Evolutionary conservation across 1,284 basidiomycete genomes (phyloP).

Genomic region (Trametes pubescens): DNA sequence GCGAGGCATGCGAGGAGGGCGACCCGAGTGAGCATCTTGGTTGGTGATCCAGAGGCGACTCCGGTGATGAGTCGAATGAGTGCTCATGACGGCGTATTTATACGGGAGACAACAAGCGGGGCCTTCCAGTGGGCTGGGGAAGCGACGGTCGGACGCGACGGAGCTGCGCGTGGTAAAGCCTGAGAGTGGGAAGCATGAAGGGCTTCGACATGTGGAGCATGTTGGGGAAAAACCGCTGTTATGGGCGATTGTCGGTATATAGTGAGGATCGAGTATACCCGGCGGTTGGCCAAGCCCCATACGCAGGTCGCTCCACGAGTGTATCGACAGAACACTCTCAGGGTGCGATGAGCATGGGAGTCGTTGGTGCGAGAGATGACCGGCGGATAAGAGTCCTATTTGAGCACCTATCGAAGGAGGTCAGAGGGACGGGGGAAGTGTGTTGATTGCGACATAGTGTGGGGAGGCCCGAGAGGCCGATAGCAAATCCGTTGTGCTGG

Average conservation of each 20-base stretch:
- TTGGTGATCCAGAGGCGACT: conserved; percentile 11
- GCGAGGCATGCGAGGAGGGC: conserved; percentile 16
- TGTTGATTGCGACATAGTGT: conserved; percentile 5
- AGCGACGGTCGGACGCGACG: conserved; percentile 2
- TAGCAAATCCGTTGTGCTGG: background rate
- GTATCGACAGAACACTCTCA: conserved; percentile 3
- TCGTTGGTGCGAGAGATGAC: background rate
- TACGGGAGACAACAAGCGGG: background rate
- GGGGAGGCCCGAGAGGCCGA: background rate
- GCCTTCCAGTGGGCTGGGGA: background rate
- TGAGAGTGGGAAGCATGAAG: conserved; percentile 11
- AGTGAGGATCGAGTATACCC: conserved; percentile 9
- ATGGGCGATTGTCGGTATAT: conserved; percentile 23
- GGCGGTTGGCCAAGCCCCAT: background rate
- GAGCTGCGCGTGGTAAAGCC: conserved; percentile 2
- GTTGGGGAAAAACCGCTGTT: conserved; percentile 1
- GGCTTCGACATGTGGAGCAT: conserved; percentile 21
- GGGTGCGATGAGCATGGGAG: conserved; percentile 11
- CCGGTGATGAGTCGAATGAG: background rate
- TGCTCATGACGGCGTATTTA: background rate
- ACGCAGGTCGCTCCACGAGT: conserved; percentile 1
- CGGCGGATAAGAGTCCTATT: background rate
- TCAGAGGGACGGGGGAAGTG: background rate
- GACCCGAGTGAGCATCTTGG: conserved; percentile 17
- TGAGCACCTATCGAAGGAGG: background rate